Base-by-base conservation (phyloP, 2,329 filamentous ascomycete species). In the Fusarium kyushuense region DNA sequence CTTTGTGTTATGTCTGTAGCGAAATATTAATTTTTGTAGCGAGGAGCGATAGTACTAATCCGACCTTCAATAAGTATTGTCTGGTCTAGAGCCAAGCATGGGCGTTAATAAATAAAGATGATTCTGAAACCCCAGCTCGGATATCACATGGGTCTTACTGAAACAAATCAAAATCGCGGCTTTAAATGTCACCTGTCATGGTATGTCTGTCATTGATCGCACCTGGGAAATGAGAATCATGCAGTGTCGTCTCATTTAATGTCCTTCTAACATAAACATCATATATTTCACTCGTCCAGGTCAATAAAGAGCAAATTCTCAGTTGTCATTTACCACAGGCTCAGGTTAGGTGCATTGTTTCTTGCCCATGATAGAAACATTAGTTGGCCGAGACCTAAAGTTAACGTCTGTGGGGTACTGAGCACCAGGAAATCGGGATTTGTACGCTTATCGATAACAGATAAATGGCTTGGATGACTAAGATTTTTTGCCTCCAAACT, bases 401-500 rank as follows among this genome's bases (percentile, higher is more conserved):
- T 16, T 16, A 33, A 33, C 27, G 33, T 48, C n/a, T 36, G 42
- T 59, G 57, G 52, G 51, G 52, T 57, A 32, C 21, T 17, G 17
- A 14, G 23, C 17, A 40, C 54, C 54, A 36, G 21, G 21, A 52
- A 19, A 19, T 43, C 48, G 47, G 41, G 29, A 45, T 21, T 17
- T 16, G 16, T n/a, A 42, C 16, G 14, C 36, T 61, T 72, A 74
- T 74, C 72, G 71, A 74, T 74, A 74, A 69, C 29, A 35, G 27
- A 38, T 16, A 19, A n/a, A 47, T 9, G 3, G 23, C 19, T 43
- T 62, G 68, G 67, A 72, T 72, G 64, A 66, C 45, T 69, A 63
- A 64, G 56, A 25, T 13, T 14, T 35, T 69, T 73, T 63, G 68
- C 68, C 71, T 43, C 63, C 58, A 56, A 8, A 8, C 27, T 27